Evolutionary conservation across 2,329 filamentous ascomycete genomes (phyloP).

Genomic region (Nemania diffusa): DNA sequence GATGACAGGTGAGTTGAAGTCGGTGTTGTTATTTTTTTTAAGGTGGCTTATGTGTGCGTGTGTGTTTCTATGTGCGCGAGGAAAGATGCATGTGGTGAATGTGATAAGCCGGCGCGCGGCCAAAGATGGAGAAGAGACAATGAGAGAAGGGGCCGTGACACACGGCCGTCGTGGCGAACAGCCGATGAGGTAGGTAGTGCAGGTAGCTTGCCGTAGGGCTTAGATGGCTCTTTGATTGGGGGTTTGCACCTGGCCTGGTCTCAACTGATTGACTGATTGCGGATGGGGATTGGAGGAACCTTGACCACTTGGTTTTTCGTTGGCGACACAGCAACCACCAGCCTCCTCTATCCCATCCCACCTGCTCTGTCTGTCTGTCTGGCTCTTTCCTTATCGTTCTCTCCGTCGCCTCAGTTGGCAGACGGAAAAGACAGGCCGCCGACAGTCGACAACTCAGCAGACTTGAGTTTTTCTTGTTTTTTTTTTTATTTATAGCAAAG

Average conservation of each 20-base stretch:
- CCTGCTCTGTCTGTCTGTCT: background rate
- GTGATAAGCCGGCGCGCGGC: constrained; percentile 47
- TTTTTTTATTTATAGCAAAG: constrained; percentile 23
- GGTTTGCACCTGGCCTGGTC: constrained; percentile 35
- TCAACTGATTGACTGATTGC: constrained; percentile 32
- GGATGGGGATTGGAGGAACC: constrained; percentile 45
- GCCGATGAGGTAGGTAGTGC: constrained; percentile 39
- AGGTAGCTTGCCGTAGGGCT: constrained; percentile 39
- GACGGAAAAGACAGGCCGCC: background rate
- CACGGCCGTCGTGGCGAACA: constrained; percentile 44
- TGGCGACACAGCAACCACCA: constrained; percentile 31
- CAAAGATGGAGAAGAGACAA: constrained; percentile 27
- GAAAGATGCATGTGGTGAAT: constrained; percentile 33
- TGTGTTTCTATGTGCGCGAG: constrained; percentile 31
- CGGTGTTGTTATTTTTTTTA: constrained; percentile 36
- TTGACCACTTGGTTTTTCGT: constrained; percentile 45
- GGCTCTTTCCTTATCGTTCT: background rate
- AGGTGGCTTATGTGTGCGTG: constrained; percentile 42
- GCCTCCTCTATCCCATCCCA: constrained; percentile 8
- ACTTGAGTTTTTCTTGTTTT: constrained; percentile 16
- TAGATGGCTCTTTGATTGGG: constrained; percentile 32
- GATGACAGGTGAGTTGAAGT: constrained; percentile 6
- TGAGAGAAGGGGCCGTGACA: constrained; percentile 36
- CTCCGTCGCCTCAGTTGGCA: background rate
- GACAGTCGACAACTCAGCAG: constrained; percentile 14